These are phyloP conservation scores for Apiotrichum sp. DNA, from an alignment of 1,284 basidiomycete genomes.

Conservation along the genomic window DNA sequence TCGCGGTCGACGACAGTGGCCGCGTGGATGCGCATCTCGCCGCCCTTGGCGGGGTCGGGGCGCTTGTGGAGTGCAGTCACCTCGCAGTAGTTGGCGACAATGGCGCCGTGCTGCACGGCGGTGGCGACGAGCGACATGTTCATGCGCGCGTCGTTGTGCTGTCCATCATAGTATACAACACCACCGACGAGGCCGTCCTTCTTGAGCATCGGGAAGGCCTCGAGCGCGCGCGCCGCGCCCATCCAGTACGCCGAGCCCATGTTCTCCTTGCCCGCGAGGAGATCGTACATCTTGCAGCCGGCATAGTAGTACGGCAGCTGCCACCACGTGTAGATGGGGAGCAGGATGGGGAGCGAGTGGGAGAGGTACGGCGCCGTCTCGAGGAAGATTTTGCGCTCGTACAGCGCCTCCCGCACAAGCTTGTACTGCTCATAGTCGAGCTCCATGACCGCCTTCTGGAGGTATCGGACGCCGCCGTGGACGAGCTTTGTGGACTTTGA, in stretches of 20 bases:
- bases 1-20: slow-evolving; percentile 75
- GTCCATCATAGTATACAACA: slow-evolving; percentile 95
- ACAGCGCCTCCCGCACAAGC: slow-evolving; percentile 86
- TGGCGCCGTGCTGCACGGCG: slow-evolving; percentile 86
- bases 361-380: slow-evolving; percentile 93
- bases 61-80: slow-evolving; percentile 73
- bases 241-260: slow-evolving; percentile 95
- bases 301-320: slow-evolving; percentile 94
- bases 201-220: slow-evolving; percentile 95
- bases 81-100: slow-evolving; percentile 83
- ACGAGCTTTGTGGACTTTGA: slow-evolving; percentile 97
- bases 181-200: slow-evolving; percentile 86
- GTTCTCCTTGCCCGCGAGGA: slow-evolving; percentile 91
- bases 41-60: slow-evolving; percentile 51
- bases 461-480: slow-evolving; percentile 93
- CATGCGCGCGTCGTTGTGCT: slow-evolving; percentile 98
- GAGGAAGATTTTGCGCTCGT: slow-evolving; percentile 87
- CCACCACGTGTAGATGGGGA: slow-evolving; percentile 66
- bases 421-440: slow-evolving; percentile 95
- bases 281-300: slow-evolving; percentile 94
- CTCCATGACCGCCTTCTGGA: slow-evolving; percentile 93
- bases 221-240: slow-evolving; percentile 84
- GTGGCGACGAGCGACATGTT: slow-evolving; percentile 91
- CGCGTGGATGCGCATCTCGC: slow-evolving; percentile 59
- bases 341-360: slow-evolving; percentile 67